Conservation (phyloP, 176 grass and related monocot genomes). For the Triticum timopheevii region DNA sequence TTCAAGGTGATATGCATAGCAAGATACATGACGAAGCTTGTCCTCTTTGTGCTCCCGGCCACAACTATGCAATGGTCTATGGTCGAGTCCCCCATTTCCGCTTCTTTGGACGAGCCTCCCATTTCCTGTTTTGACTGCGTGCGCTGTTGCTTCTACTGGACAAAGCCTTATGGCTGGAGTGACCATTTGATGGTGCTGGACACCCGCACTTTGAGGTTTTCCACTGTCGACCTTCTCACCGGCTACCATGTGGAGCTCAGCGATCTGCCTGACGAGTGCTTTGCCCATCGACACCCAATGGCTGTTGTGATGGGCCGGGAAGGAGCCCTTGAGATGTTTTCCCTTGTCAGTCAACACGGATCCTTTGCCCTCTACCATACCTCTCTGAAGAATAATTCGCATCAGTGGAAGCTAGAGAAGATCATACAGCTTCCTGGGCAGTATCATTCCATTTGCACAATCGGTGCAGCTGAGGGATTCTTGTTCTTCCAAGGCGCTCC, state of each 20-base stretch:
- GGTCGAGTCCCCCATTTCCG: too few species aligned
- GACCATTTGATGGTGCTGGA: not conserved
- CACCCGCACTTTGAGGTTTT: not conserved
- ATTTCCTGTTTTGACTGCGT: not conserved
- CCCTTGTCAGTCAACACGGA: too few species aligned
- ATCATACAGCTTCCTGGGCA: not conserved
- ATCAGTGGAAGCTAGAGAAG: not conserved
- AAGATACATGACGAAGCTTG: too few species aligned
- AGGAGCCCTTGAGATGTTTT: not conserved
- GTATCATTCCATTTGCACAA: not conserved
- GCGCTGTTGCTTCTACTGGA: too few species aligned
- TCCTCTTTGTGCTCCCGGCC: too few species aligned
- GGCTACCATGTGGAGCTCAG: too few species aligned
- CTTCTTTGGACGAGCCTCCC: not conserved
- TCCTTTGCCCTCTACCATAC: not conserved
- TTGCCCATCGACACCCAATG: accelerated
- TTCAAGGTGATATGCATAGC: too few species aligned
- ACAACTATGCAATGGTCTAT: too few species aligned
- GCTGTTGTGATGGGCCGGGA: not conserved
- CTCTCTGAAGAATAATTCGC: not conserved
- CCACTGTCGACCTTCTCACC: too few species aligned
- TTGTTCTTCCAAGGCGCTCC: too few species aligned
- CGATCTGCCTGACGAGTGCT: too few species aligned
- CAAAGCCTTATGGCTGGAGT: not conserved
- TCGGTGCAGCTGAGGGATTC: not conserved